phyloP scores from a whole-genome alignment of 2,329 filamentous ascomycete genomes.

The Calonectria leucothoes region DNA sequence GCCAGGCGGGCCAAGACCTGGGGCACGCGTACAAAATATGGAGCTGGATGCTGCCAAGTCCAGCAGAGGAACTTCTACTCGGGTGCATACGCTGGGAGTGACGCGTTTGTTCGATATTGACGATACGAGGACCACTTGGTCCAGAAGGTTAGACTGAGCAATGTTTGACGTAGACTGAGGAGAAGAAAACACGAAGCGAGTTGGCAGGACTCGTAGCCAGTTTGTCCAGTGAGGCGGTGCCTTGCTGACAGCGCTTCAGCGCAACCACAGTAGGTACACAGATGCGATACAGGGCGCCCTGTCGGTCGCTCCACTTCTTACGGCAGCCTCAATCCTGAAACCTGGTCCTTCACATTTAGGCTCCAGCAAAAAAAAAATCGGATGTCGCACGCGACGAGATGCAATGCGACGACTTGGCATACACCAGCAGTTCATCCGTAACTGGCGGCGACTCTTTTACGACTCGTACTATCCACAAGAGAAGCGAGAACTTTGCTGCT shows the following conservation, averaged over 20 bases:
- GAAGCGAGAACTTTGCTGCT: background rate
- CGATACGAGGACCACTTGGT: background rate
- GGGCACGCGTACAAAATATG: slow-evolving; percentile 7
- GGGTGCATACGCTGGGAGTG: background rate
- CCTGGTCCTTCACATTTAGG: background rate
- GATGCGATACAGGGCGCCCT: background rate
- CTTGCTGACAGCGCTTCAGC: background rate
- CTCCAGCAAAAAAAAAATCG: background rate
- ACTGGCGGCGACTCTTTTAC: background rate
- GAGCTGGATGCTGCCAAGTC: background rate
- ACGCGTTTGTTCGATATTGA: background rate
- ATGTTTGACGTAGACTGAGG: background rate
- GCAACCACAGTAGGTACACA: background rate
- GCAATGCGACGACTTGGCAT: background rate
- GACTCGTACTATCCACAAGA: too few relatives aligned
- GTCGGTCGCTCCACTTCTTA: background rate
- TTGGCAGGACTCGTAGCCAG: background rate
- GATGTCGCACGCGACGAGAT: background rate
- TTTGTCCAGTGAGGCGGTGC: slow-evolving; percentile 14
- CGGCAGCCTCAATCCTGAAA: background rate
- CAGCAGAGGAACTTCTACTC: background rate
- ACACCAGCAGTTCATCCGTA: background rate
- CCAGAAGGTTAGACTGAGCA: background rate
- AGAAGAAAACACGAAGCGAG: background rate
- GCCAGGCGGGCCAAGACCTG: background rate